Base-by-base conservation (phyloP, 768 basidiomycete species). In the Tricholomella constricta region DNA sequence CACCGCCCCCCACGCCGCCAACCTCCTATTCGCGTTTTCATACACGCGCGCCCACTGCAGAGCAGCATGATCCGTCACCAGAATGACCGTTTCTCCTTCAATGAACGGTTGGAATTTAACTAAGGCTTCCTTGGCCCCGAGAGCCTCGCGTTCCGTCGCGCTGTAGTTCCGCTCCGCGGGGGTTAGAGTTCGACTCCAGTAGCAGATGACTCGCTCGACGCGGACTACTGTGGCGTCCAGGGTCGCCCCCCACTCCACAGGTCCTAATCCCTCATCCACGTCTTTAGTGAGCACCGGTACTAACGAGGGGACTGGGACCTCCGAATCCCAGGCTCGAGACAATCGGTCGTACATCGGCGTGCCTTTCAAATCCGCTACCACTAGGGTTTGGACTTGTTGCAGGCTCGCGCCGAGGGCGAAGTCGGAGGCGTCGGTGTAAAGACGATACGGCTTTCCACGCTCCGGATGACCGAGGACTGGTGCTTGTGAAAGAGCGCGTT, bases 51-150 rank as follows among this genome's bases (percentile, higher is more conserved):
- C 57, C 64, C 66, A 67, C 23, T 61, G 60, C 7, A 67, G 25
- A 1, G 66, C 62, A 0, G 66, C 61, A 27, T 67, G 66, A 37
- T 67, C 62, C 1, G 62, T 67, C 6, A 67, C 41, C 1, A 61
- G 46, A 7, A 62, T 50, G 5, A 72, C 58, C 2, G 31, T 44
- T 59, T 72, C 66, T 2, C 71, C 71, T 62, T 74, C 69, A 15
- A 73, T 62, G 54, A 64, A 70, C 1, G 70, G 64, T 51, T 72
- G 69, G 35, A 72, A 73, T 41, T 68, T 65, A 11, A 70, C 57
- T 10, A n/a, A n/a, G n/a, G n/a, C n/a, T n/a, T n/a, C n/a, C n/a
- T n/a, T n/a, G n/a, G n/a, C n/a, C n/a, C n/a, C n/a, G n/a, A n/a
- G n/a, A n/a, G n/a, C n/a, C n/a, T n/a, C n/a, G n/a, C n/a, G n/a